Percentiles rank a stretch among this genome's conserved stretches.
phyloP scores from a whole-genome alignment of 768 basidiomycete species.

The Boletus speciosus region DNA sequence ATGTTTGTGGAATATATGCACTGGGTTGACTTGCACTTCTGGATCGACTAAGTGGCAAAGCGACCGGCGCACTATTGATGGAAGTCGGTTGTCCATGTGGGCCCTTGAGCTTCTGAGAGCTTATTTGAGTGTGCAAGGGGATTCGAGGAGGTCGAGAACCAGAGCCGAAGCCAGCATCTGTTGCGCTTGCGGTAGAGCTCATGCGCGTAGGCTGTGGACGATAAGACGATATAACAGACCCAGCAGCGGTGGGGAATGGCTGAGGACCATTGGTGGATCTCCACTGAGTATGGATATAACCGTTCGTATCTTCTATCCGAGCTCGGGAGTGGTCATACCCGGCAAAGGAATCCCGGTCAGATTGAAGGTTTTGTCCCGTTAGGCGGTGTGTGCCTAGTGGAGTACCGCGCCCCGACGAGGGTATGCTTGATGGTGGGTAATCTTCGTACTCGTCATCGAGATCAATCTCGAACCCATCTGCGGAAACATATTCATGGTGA shows the following conservation, averaged over 20 bases:
- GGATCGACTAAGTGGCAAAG: slow-evolving; percentile 49
- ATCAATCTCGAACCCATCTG: slow-evolving; percentile 72
- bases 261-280: slow-evolving; percentile 45
- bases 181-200: slow-evolving; percentile 42
- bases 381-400: slow-evolving; percentile 60
- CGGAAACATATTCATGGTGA: slow-evolving; percentile 43
- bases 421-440: slow-evolving; percentile 48
- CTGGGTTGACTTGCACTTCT: slow-evolving; percentile 79
- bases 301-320: slow-evolving; percentile 65
- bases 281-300: slow-evolving; percentile 64
- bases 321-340: slow-evolving; percentile 57
- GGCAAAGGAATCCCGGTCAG: slow-evolving; percentile 49
- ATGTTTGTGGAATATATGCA: slow-evolving; percentile 55
- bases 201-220: slow-evolving; percentile 49
- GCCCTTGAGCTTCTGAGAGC: slow-evolving; percentile 55
- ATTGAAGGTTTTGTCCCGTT: slow-evolving; percentile 55
- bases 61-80: slow-evolving; percentile 12
- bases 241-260: slow-evolving; percentile 29
- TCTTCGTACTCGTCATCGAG: slow-evolving; percentile 77
- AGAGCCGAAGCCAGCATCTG: slow-evolving; percentile 36
- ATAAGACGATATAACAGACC: slow-evolving; percentile 22
- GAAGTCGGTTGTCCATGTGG: slow-evolving; percentile 50
- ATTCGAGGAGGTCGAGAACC: slow-evolving; percentile 41
- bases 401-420: slow-evolving; percentile 69
- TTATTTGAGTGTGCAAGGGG: slow-evolving; percentile 63